These are phyloP conservation scores for Ascodesmis nigricans DNA, from an alignment of 495 filamentous ascomycete genomes.

Conservation along the genomic window DNA sequence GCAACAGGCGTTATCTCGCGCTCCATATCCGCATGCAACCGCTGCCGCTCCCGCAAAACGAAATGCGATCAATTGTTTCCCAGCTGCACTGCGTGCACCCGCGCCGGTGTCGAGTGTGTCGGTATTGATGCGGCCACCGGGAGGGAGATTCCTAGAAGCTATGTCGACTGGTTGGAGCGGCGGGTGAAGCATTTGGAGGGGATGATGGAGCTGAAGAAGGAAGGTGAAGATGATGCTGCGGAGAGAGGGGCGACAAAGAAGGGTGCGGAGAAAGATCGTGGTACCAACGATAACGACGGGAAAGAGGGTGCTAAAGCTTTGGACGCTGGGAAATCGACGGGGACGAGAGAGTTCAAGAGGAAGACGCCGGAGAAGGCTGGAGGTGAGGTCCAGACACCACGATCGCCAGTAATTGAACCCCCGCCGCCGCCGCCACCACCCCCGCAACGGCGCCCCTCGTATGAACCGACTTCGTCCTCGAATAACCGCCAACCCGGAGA, in stretches of 20 bases:
- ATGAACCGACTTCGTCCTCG: slow-evolving; percentile 22
- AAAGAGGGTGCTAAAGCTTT: slow-evolving; percentile 8
- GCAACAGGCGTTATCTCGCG: slow-evolving; percentile 8
- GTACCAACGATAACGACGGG: slow-evolving; percentile 23
- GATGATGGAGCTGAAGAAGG: slow-evolving; percentile 23
- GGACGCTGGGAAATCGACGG: slow-evolving; percentile 15
- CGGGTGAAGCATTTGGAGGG: slow-evolving; percentile 31
- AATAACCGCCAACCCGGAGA: slow-evolving; percentile 9
- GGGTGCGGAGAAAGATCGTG: slow-evolving; percentile 19
- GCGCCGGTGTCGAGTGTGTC: slow-evolving; percentile 30
- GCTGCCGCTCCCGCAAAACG: slow-evolving; percentile 33
- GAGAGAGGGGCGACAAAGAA: slow-evolving; percentile 16
- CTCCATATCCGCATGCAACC: slow-evolving; percentile 27
- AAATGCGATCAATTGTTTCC: slow-evolving; percentile 35
- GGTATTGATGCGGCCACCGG: slow-evolving; percentile 21
- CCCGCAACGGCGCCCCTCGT: too few relatives aligned
- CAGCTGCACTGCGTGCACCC: slow-evolving; percentile 31
- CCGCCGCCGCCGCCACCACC: background rate
- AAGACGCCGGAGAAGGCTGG: background rate
- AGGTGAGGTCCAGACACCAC: too few relatives aligned
- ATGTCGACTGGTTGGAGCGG: slow-evolving; percentile 32
- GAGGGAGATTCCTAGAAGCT: slow-evolving; percentile 18
- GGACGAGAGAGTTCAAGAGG: slow-evolving; percentile 3
- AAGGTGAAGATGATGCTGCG: slow-evolving; percentile 21
- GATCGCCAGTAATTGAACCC: too few relatives aligned